phyloP scores from a whole-genome alignment of 768 basidiomycete genomes.

The Termitomyces sp. region DNA sequence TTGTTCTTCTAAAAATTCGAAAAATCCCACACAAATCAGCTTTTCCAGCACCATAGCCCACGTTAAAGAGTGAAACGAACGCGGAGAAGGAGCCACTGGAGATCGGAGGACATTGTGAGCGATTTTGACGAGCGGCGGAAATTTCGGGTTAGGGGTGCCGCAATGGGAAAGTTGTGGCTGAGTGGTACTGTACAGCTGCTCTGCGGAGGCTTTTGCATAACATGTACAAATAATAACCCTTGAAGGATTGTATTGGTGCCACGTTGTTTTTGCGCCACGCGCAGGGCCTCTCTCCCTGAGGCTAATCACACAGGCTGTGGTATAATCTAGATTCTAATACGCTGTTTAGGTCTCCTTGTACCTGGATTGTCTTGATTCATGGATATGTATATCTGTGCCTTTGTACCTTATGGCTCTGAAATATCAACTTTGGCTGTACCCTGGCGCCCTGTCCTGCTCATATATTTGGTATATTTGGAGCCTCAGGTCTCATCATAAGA shows the following conservation, averaged over 20 bases:
- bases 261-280: neutral
- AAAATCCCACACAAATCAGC: constrained; percentile 3
- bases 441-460: too few species aligned
- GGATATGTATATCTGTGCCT: too few species aligned
- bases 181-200: constrained; percentile 35
- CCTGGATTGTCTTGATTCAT: too few species aligned
- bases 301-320: too few species aligned
- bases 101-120: constrained; percentile 78
- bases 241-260: neutral
- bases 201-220: constrained; percentile 17
- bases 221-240: constrained; percentile 23
- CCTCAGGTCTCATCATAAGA: too few species aligned
- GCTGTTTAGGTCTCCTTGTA: too few species aligned
- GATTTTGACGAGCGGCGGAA: constrained; percentile 15
- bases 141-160: constrained; percentile 17
- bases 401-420: too few species aligned
- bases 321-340: too few species aligned
- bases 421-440: too few species aligned
- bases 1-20: constrained; percentile 63
- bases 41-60: neutral
- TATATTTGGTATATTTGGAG: too few species aligned
- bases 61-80: constrained; percentile 41
- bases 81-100: constrained; percentile 91
- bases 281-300: too few species aligned
- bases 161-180: constrained; percentile 31